Percentiles rank a stretch among this genome's conserved stretches.
Evolutionary conservation across 2,329 filamentous ascomycete genomes (phyloP).

Genomic region (Hortaea werneckii): DNA sequence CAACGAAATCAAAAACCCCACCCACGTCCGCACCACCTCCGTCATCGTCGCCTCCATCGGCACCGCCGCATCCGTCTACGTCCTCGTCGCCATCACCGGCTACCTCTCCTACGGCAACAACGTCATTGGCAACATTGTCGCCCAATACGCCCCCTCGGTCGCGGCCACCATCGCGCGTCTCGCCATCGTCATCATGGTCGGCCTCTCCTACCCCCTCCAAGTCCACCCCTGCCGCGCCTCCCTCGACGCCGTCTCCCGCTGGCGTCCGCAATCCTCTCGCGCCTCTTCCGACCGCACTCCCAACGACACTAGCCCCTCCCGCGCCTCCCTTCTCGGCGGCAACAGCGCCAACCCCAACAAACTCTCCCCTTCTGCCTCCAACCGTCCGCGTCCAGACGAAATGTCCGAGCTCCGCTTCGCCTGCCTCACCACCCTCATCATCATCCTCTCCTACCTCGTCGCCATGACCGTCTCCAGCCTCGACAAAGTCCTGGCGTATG

Average conservation of each 20-base stretch:
- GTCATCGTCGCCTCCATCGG: slow-evolving; percentile 81
- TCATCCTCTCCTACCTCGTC: slow-evolving; percentile 74
- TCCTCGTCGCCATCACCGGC: slow-evolving; percentile 86
- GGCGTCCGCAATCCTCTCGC: slow-evolving; percentile 43
- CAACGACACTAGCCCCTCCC: neutral
- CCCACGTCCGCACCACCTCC: slow-evolving; percentile 63
- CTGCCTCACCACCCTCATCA: slow-evolving; percentile 73
- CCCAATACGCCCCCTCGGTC: slow-evolving; percentile 72
- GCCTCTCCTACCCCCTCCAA: slow-evolving; percentile 92
- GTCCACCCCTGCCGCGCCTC: slow-evolving; percentile 95
- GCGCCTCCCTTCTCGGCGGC: slow-evolving; percentile 14
- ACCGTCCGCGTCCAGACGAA: slow-evolving; percentile 16
- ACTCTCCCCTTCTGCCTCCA: slow-evolving; percentile 2
- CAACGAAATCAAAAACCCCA: slow-evolving; percentile 84
- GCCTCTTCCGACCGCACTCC: too few species aligned
- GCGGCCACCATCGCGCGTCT: slow-evolving; percentile 87
- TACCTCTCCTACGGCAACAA: slow-evolving; percentile 91
- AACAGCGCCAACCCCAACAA: too few species aligned
- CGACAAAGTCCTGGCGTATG: slow-evolving; percentile 86
- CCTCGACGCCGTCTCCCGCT: slow-evolving; percentile 84
- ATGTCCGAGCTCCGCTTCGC: slow-evolving; percentile 89
- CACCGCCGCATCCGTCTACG: slow-evolving; percentile 74
- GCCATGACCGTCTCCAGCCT: slow-evolving; percentile 85
- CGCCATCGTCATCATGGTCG: slow-evolving; percentile 89
- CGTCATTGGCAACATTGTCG: slow-evolving; percentile 84